phyloP scores from a whole-genome alignment of 352 stramenopile species.

The Pythium apleroticum region DNA sequence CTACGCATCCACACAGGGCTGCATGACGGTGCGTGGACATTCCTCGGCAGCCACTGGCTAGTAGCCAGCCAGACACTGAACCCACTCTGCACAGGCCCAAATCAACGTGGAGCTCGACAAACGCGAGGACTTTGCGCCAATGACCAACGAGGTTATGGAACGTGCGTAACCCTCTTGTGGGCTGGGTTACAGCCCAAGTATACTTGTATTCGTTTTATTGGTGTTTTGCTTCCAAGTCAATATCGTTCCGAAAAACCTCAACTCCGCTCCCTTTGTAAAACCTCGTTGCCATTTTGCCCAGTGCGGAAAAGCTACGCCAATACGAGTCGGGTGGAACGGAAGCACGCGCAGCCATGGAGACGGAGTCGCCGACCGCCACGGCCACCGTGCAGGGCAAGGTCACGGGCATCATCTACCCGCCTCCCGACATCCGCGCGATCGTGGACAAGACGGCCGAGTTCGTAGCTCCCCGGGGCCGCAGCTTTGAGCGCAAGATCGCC shows the following conservation, averaged over 20 bases:
- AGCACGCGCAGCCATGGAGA: background rate
- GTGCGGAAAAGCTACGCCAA: slow-evolving; percentile 1
- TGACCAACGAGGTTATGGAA: slow-evolving; percentile 64
- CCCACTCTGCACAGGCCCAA: slow-evolving; percentile 52
- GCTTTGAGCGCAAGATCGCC: slow-evolving; percentile 97
- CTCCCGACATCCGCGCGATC: slow-evolving; percentile 96
- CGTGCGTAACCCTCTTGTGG: slow-evolving; percentile 45
- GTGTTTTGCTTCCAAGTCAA: too few species aligned
- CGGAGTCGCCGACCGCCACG: slow-evolving; percentile 23
- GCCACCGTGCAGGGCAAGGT: slow-evolving; percentile 64
- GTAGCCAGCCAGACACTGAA: background rate
- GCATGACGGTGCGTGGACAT: slow-evolving; percentile 78
- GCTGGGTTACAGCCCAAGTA: background rate
- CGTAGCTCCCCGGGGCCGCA: slow-evolving; percentile 97
- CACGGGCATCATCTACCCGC: slow-evolving; percentile 95
- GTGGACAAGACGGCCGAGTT: slow-evolving; percentile 99
- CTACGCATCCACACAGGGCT: slow-evolving; percentile 90
- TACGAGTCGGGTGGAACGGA: background rate
- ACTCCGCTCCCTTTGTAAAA: background rate
- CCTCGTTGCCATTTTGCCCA: slow-evolving; percentile 5
- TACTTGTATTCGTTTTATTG: background rate
- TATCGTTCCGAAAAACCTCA: background rate
- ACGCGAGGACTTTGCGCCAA: slow-evolving; percentile 54
- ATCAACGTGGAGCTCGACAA: slow-evolving; percentile 91
- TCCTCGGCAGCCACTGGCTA: background rate